Conservation (phyloP, 176 grass and related monocot genomes). For the Zea mays region DNA sequence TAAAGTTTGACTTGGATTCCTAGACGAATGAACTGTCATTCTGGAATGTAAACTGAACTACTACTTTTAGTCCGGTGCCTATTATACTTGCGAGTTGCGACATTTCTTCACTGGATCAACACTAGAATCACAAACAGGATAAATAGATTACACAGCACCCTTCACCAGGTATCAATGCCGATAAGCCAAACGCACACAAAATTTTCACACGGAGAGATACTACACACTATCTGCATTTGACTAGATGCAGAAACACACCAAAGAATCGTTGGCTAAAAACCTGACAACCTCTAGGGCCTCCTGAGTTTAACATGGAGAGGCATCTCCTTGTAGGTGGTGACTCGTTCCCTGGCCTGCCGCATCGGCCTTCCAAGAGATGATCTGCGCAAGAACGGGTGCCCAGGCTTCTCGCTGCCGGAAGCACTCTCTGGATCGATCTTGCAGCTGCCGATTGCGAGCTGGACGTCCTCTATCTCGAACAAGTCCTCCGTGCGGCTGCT, state of each 20-base stretch:
- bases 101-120: no score
- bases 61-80: not conserved
- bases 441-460: slow-evolving; percentile 36
- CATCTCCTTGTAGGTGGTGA: slow-evolving; percentile 58
- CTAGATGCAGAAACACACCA: slow-evolving; percentile 10
- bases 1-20: slow-evolving; percentile 22
- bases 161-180: not conserved
- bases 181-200: not conserved
- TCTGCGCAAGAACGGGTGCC: slow-evolving; percentile 36
- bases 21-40: not conserved
- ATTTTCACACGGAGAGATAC: not conserved
- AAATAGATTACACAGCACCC: not conserved
- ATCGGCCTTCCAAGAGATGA: slow-evolving; percentile 66
- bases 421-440: not conserved
- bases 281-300: slow-evolving; percentile 36
- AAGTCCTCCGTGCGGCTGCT: slow-evolving; percentile 34
- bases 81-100: no score
- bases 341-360: slow-evolving; percentile 50
- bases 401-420: not conserved
- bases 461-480: slow-evolving; percentile 60
- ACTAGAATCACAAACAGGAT: not conserved
- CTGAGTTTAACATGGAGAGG: slow-evolving; percentile 58
- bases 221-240: not conserved
- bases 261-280: slow-evolving; percentile 10
- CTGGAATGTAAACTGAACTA: slow-evolving; percentile 24